phyloP scores from a whole-genome alignment of 73 alveolate genomes.

The Paramecium tetraurelia region DNA sequence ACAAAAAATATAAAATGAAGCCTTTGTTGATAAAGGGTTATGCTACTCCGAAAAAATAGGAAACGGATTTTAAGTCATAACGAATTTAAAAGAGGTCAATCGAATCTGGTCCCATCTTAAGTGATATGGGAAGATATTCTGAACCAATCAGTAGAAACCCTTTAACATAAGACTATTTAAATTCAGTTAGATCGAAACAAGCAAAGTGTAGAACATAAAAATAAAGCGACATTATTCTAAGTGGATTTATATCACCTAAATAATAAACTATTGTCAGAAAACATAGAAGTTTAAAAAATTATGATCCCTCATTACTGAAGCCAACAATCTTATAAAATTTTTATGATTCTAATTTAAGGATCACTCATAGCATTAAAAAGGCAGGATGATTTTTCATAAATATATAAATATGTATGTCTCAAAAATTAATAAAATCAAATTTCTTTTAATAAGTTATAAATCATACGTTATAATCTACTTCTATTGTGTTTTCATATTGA shows the following conservation, averaged over 20 bases:
- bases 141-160: not conserved
- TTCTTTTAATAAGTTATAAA: no score
- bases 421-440: not conserved
- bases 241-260: conserved; percentile 4
- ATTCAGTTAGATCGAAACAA: not conserved
- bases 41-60: not conserved
- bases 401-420: not conserved
- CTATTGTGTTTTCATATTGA: no score
- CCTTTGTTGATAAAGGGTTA: not conserved
- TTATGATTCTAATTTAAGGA: not conserved
- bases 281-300: not conserved
- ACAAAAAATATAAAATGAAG: not conserved
- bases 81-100: not conserved
- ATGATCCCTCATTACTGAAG: not conserved
- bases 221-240: not conserved
- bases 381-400: not conserved
- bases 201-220: not conserved
- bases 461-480: not conserved
- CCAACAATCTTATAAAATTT: not conserved
- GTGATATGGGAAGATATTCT: not conserved
- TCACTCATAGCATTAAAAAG: not conserved
- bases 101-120: not conserved
- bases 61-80: not conserved
- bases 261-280: not conserved
- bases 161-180: not conserved